Base-by-base conservation (phyloP, 768 basidiomycete species). In the Suillus alpinus region DNA sequence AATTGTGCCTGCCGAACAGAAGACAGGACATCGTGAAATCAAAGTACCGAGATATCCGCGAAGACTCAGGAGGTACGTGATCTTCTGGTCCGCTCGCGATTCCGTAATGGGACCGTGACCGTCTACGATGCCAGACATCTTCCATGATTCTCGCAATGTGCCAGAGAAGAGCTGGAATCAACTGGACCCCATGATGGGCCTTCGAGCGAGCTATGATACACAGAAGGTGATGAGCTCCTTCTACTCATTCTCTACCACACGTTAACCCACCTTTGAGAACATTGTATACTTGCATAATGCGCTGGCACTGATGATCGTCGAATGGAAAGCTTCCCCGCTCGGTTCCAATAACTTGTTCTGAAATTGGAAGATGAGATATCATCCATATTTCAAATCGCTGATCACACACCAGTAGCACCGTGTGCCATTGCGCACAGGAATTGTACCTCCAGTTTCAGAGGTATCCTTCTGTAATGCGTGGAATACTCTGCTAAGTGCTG, bases 141-240 rank as follows among this genome's bases (percentile, higher is more conserved):
- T 41, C 26, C 68, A 67, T 69, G 3, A 58, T 57, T 14, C 61
- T 55, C 16, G 56, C 68, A 18, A 68, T 64, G 63, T 68, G 68
- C 63, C 62, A 66, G 39, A 26, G 20, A 14, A 68, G 1, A 12
- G 68, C 62, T 1, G 68, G 64, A 18, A 61, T 56, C 23, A 67
- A 56, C 31, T 56, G 47, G 10, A n/a, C n/a, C n/a, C n/a, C n/a
- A n/a, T n/a, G n/a, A n/a, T n/a, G n/a, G n/a, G n/a, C 36, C 32
- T 52, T 50, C 18, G 31, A 32, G 23, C 29, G 59, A 5, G 32
- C 53, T 57, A 29, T 29, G 50, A 8, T 2, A 10, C 34, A 36
- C 10, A 3, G 34, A 51, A 51, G 14, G 50, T 36, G 50, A 51
- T n/a, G n/a, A n/a, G 29, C 50, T 16, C 16, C 9, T 6, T 3